These are phyloP conservation scores for Flagelloscypha sp. DNA, from an alignment of 768 basidiomycete genomes.

Conservation along the genomic window DNA sequence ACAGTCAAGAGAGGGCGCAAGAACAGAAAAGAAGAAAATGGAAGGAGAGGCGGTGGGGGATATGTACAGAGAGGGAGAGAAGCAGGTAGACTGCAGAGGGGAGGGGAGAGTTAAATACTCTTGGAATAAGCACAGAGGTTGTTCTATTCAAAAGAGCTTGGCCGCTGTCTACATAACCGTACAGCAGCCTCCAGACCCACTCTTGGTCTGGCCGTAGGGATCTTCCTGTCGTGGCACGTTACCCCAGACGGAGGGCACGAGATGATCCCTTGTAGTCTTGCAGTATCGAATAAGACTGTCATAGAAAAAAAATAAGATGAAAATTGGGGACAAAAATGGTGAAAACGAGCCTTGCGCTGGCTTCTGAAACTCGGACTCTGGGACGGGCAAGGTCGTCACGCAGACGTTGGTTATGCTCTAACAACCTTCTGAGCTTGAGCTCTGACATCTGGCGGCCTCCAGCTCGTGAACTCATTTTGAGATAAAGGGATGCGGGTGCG, in stretches of 20 bases:
- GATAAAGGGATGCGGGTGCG: conserved; percentile 6
- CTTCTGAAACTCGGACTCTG: conserved; percentile 66
- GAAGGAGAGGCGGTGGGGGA: conserved; percentile 2
- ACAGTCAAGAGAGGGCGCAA: neutral
- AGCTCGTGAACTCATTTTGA: conserved; percentile 49
- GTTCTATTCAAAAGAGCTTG: neutral
- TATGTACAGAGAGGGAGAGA: conserved; percentile 1
- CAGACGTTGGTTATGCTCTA: conserved; percentile 68
- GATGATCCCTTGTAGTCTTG: conserved; percentile 64
- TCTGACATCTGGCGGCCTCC: conserved; percentile 70
- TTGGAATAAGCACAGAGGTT: too few species aligned
- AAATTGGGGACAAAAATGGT: neutral
- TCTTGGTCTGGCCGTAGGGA: conserved; percentile 75
- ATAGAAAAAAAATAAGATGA: conserved; percentile 5
- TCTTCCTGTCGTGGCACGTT: conserved; percentile 88
- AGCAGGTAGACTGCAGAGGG: neutral
- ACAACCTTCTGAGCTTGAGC: conserved; percentile 69
- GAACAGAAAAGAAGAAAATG: conserved; percentile 1
- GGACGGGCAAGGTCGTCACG: conserved; percentile 67
- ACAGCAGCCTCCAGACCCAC: conserved; percentile 48
- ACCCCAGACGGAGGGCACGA: conserved; percentile 93
- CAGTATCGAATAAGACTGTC: conserved; percentile 64
- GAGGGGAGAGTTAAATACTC: neutral
- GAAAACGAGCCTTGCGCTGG: conserved; percentile 48
- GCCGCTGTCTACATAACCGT: conserved; percentile 38